Evolutionary conservation across 164 flowering plant genomes (phyloP).

Genomic region (Annona cherimola): DNA sequence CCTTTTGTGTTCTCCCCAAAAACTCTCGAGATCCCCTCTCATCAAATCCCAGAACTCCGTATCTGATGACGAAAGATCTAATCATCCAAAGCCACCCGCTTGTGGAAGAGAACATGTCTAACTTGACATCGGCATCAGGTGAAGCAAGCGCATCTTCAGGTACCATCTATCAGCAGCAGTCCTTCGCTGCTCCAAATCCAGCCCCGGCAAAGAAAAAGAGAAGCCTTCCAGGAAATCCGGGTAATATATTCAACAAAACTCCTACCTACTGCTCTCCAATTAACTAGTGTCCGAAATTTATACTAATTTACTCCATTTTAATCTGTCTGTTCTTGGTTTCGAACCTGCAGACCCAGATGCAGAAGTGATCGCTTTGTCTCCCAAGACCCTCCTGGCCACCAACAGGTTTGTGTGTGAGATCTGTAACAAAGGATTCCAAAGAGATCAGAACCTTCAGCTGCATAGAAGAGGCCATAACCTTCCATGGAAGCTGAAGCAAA

Average conservation of each 20-base stretch:
- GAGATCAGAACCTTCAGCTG: conserved; percentile 91
- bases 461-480: conserved; percentile 92
- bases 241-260: conserved; percentile 21
- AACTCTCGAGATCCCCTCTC: background rate
- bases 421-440: conserved; percentile 93
- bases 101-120: conserved; percentile 68
- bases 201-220: conserved; percentile 55
- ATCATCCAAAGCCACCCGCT: conserved; percentile 27
- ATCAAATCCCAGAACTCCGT: conserved; percentile 4
- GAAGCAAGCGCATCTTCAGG: conserved; percentile 66
- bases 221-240: conserved; percentile 85
- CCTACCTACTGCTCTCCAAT: background rate
- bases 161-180: conserved; percentile 32
- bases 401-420: conserved; percentile 91
- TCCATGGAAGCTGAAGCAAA: conserved; percentile 94
- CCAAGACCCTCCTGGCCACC: conserved; percentile 79
- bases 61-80: conserved; percentile 42
- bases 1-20: background rate
- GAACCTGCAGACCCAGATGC: conserved; percentile 33
- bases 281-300: background rate
- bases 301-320: background rate
- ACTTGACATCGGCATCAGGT: conserved; percentile 69
- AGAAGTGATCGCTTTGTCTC: conserved; percentile 61
- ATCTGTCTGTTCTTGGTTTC: background rate
- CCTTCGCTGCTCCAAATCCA: conserved; percentile 30